phyloP scores from a whole-genome alignment of 2,329 filamentous ascomycete genomes.

The Sporothrix globosa region DNA sequence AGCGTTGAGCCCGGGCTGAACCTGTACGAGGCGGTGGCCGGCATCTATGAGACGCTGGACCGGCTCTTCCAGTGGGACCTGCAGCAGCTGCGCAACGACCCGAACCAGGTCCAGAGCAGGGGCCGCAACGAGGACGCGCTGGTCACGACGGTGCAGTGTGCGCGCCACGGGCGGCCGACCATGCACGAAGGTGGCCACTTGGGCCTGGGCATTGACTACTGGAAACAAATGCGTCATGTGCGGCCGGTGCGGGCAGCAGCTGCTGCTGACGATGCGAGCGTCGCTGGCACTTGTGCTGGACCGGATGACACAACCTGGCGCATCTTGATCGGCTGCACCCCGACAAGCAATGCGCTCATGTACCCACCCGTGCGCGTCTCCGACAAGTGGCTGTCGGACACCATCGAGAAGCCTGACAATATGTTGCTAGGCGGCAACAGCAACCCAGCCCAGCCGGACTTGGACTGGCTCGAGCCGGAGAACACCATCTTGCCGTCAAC shows the following conservation, averaged over 20 bases:
- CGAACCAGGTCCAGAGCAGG: conserved; percentile 44
- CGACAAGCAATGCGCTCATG: conserved; percentile 51
- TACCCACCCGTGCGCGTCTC: conserved; percentile 68
- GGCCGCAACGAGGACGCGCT: conserved; percentile 55
- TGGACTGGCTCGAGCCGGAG: conserved; percentile 75
- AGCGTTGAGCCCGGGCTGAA: conserved; percentile 70
- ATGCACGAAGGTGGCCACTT: conserved; percentile 71
- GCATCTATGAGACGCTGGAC: conserved; percentile 70
- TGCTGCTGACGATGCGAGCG: not conserved
- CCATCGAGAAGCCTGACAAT: conserved; percentile 62
- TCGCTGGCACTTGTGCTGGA: too few relatives aligned
- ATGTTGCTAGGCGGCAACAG: conserved; percentile 45
- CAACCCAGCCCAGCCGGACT: conserved; percentile 42
- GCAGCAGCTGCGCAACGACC: conserved; percentile 57
- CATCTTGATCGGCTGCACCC: conserved; percentile 67
- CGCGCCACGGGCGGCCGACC: conserved; percentile 68
- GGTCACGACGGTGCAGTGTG: conserved; percentile 65
- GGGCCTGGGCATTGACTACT: conserved; percentile 76
- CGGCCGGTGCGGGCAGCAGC: conserved; percentile 40
- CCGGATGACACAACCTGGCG: conserved; percentile 62
- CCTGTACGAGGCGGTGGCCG: conserved; percentile 75
- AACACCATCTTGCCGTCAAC: conserved; percentile 45
- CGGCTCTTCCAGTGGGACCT: conserved; percentile 74
- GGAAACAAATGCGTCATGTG: conserved; percentile 65
- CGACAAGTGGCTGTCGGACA: conserved; percentile 71